A percentile compares a stretch with the other conserved stretches of the same genome.
phyloP scores from a whole-genome alignment of 176 grass and related monocot species.

The Oropetium thomaeum region DNA sequence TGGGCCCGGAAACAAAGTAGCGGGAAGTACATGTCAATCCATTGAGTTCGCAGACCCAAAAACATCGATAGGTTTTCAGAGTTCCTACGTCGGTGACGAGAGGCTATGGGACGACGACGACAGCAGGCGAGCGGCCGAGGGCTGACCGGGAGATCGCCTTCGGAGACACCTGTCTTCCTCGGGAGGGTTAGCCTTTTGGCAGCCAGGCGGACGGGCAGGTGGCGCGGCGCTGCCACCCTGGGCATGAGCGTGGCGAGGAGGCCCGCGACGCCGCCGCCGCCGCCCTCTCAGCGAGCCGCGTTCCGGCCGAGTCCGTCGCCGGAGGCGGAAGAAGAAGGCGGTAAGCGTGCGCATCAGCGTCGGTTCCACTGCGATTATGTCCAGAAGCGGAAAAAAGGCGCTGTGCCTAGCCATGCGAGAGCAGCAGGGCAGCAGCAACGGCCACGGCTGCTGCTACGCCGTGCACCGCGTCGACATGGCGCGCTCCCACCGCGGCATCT shows the following conservation, averaged over 20 bases:
- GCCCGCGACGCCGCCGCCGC: constrained; percentile 2
- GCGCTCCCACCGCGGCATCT: neutral
- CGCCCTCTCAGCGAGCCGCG: neutral
- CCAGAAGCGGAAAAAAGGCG: neutral
- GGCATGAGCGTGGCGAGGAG: no score
- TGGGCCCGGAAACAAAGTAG: neutral
- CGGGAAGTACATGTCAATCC: neutral
- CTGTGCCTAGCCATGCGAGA: neutral
- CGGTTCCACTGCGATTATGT: neutral
- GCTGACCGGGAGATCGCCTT: neutral
- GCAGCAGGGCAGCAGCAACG: neutral
- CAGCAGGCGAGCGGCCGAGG: neutral
- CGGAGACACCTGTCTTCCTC: neutral
- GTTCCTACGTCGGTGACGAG: neutral
- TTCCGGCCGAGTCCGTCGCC: constrained; percentile 8
- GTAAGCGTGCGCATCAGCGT: neutral
- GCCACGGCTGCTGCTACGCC: neutral
- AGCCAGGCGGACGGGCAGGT: neutral
- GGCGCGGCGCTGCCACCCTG: neutral
- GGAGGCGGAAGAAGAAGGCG: neutral
- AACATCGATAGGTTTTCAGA: neutral
- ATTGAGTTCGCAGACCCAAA: neutral
- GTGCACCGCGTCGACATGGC: constrained; percentile 15
- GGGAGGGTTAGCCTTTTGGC: neutral
- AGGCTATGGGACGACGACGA: neutral